Base-by-base conservation (phyloP, 169 alveolate genomes). In the Cardiosporidium cionae region DNA sequence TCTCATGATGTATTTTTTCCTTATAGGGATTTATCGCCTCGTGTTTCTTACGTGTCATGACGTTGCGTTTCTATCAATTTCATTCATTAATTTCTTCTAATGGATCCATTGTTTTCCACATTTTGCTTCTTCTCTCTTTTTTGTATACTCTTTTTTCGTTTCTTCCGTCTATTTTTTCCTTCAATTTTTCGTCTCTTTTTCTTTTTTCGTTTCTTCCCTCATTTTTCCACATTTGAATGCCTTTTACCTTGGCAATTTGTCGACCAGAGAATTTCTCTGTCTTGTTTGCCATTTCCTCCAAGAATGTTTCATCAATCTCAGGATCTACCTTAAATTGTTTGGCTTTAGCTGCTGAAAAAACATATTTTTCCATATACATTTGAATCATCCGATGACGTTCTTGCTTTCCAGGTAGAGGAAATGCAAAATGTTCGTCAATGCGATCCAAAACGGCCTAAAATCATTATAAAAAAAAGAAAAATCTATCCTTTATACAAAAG, bases 201-300 rank as follows among this genome's bases (percentile, higher is more conserved):
- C 27, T 31, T 28, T 1, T 9, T 3, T 44, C 58, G 9, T 44
- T 44, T 44, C 58, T 44, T n/a, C 58, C 58, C 58, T 44, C n/a
- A n/a, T n/a, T n/a, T n/a, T n/a, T n/a, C n/a, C n/a, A n/a, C n/a
- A n/a, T n/a, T n/a, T n/a, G n/a, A n/a, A n/a, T 9, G 0, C 37
- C n/a, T 7, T 25, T 36, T 52, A 80, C 84, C 82, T 96, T 96
- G 32, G 94, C 89, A 32, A 96, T 88, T 68, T 96, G 98, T 81
- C 99, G 87, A 22, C 98, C 98, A 6, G 98, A 94, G 72, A 96
- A 93, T 4, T 97, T 96, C 34, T 91, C 90, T 4, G 96, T 89
- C 69, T 85, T 74, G 71, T 87, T 83, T 2, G 98, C 97, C 3
- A 95, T 80, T 5, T 74, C 73, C 3, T 81, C 85, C 22, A 91